Percentiles rank a stretch among this genome's conserved stretches.
Evolutionary conservation across 2,329 filamentous ascomycete genomes (phyloP).

Genomic region (Scleromitrula shiraiana): DNA sequence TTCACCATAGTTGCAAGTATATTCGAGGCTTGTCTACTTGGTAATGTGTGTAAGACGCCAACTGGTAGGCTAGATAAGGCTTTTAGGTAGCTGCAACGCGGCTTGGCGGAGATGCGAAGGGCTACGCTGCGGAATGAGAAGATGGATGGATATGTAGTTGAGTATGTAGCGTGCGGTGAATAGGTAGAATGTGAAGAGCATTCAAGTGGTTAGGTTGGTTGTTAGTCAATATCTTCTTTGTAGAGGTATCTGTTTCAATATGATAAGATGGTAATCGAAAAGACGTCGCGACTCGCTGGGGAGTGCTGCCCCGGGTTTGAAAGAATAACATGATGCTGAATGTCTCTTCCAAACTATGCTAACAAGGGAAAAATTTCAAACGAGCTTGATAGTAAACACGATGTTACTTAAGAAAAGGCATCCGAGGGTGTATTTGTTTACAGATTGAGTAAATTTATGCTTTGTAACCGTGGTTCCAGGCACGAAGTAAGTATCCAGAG

Average conservation of each 20-base stretch:
- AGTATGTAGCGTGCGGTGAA: constrained; percentile 59
- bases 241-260: background rate
- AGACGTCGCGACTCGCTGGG: too few species aligned
- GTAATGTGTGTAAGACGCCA: constrained; percentile 59
- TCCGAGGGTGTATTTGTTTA: constrained; percentile 40
- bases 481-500: constrained; percentile 31
- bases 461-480: constrained; percentile 29
- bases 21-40: constrained; percentile 33
- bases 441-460: constrained; percentile 33
- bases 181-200: constrained; percentile 61
- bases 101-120: constrained; percentile 51
- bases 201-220: constrained; percentile 23
- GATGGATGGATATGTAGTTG: constrained; percentile 52
- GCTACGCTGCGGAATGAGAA: constrained; percentile 55
- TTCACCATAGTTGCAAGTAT: constrained; percentile 58
- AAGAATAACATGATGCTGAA: too few species aligned
- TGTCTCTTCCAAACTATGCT: too few species aligned
- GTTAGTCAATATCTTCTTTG: background rate
- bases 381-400: too few species aligned
- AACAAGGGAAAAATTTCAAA: background rate
- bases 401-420: background rate
- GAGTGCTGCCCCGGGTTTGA: too few species aligned
- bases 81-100: constrained; percentile 57
- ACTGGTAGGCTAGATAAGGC: constrained; percentile 58
- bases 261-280: background rate